These are phyloP conservation scores for Penicillium freii DNA, from an alignment of 2,329 filamentous ascomycete species.

Conservation along the genomic window DNA sequence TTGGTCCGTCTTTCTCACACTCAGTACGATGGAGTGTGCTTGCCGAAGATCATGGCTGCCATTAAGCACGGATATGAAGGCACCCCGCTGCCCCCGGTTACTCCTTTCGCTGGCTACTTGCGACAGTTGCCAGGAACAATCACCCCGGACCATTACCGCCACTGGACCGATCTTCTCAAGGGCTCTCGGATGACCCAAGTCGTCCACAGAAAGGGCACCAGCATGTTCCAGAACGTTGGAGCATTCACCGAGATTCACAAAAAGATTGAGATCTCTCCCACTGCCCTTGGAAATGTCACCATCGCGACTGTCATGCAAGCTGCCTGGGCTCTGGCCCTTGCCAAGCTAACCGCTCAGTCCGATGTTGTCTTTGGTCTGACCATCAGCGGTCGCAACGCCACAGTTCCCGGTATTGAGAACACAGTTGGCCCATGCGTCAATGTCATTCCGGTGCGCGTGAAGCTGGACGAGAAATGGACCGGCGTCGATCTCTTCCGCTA, in stretches of 20 bases:
- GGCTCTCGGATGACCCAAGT: conserved; percentile 53
- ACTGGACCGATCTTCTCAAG: conserved; percentile 61
- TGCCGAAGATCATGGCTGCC: conserved; percentile 61
- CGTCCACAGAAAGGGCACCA: conserved; percentile 33
- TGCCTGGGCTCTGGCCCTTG: conserved; percentile 63
- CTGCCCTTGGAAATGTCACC: conserved; percentile 57
- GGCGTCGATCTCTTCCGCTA: conserved; percentile 53
- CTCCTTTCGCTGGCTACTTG: conserved; percentile 50
- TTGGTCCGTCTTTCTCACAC: conserved; percentile 64
- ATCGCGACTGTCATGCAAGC: conserved; percentile 65
- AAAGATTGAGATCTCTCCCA: conserved; percentile 41
- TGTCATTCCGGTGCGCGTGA: conserved; percentile 63
- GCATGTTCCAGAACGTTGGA: conserved; percentile 38
- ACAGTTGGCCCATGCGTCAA: conserved; percentile 67
- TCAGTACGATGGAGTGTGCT: conserved; percentile 67
- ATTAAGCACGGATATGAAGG: conserved; percentile 56
- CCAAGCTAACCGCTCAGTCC: conserved; percentile 50
- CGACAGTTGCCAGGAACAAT: conserved; percentile 39
- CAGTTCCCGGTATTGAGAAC: conserved; percentile 54
- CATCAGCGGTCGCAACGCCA: conserved; percentile 62
- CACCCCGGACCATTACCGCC: conserved; percentile 52
- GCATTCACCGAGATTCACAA: conserved; percentile 38
- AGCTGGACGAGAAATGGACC: conserved; percentile 53
- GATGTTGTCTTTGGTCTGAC: conserved; percentile 68
- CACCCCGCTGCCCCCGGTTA: conserved; percentile 38